Evolutionary conservation across 2,329 filamentous ascomycete genomes (phyloP), one percentile per base, ranked within the genome.

Genomic region (Talaromyces islandicus): DNA sequence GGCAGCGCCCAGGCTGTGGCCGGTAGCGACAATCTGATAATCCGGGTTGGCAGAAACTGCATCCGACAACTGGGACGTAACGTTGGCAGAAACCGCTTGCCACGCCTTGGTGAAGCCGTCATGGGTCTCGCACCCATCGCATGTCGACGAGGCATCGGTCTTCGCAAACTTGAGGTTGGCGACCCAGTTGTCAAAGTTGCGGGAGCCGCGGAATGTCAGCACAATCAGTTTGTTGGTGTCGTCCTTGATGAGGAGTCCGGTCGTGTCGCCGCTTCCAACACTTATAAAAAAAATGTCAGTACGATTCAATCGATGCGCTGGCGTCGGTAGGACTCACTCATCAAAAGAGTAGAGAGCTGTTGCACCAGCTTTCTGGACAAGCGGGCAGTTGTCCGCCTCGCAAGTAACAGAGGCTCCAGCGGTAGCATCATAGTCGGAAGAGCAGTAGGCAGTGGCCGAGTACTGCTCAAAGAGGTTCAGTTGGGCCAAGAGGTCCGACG

Each of bases 371-470:
- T 73, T 66, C 67, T 83, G 71, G 3, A 84, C 80, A 0, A 69
- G 65, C 1, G 79, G 75, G 64, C 82, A 84, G 63, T 79, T 81
- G 1, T 74, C 77, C 9, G 72, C 67, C 0, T 70, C 63, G 63
- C 82, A 84, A 9, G 71, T 72, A 50, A 83, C 55, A 2, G 19
- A 4, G 56, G 75, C 76, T 10, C 75, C 75, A 48, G 73, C 73
- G 2, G 77, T 62, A 29, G 74, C 75, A 59, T 80, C 70, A 68
- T 80, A 76, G 68, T 84, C 83, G 43, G 64, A 68, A 2, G 74
- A 65, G 66, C 82, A 84, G 68, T 84, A 84, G 21, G 81, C 73
- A 3, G 82, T 81, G 2, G 80, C 81, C 2, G 81, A 75, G 66
- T 81, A 84, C 61, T 84, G 77, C 46, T 78, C 76, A 67, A 79